Evolutionary conservation across 768 basidiomycete genomes (phyloP), one percentile per base, ranked within the genome.

Genomic region (Mycena maculata): DNA sequence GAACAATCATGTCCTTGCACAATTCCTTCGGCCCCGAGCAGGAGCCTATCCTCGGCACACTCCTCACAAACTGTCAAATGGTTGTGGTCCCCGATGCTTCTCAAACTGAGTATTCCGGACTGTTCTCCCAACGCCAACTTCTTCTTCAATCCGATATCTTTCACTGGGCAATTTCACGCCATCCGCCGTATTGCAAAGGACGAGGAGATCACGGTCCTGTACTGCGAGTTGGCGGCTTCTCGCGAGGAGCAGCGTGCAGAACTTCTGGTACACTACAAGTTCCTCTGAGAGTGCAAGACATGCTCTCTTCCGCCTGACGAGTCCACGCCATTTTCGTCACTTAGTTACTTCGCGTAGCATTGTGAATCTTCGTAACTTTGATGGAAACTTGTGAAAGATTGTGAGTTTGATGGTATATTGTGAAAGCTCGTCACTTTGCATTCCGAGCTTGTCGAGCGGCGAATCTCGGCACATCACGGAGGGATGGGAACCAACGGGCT

Each of bases 101-200:
- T 12, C 16, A 49, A n/a, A 54, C 49, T 1, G 44, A 53, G 27
- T 60, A 65, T 41, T 59, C 57, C 7, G 64, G 64, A 12, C 25
- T 65, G 41, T 65, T 65, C 49, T 27, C 64, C 64, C 2, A 65
- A 65, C 27, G 42, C 64, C 25, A 59, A 65, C 39, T 65, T 59
- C 38, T 65, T 60, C 30, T 65, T 65, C 25, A 59, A 65, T 41
- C 20, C 57, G 36, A 27, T 23, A 33, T 28, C 50, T 23, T 65
- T 65, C 25, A 65, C 64, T 7, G 64, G 64, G 11, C 64, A 60
- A 36, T 55, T 65, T 41, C 57, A 54, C 39, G 64, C 64, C 30
- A 58, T 65, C 15, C 57, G 58, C 27, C 20, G 42, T 25, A 60
- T 65, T 44, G 64, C 64, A 9, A 49, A 54, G 28, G 52, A 39